Evolutionary conservation across 345 rosid species (phyloP).

Genomic region (Melaleuca alternifolia): DNA sequence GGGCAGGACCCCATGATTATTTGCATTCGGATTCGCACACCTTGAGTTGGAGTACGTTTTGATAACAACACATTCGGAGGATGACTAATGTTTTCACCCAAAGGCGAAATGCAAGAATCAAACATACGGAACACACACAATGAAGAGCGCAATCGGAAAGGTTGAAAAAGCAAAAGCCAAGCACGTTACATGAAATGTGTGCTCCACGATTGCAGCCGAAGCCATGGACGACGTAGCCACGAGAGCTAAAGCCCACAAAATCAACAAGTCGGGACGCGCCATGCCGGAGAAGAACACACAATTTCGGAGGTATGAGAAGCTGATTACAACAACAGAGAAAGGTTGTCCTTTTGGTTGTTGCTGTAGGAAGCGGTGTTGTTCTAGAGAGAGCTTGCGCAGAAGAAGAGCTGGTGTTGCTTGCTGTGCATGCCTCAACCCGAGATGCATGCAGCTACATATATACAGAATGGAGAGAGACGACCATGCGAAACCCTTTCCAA

Average conservation of each 20-base stretch:
- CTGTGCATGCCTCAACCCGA: neutral
- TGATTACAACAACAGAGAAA: neutral
- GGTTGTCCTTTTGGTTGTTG: neutral
- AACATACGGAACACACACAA: neutral
- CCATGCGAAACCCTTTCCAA: neutral
- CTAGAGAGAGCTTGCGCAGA: neutral
- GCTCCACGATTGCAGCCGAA: constrained; percentile 9
- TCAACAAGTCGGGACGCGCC: neutral
- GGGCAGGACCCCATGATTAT: too few species aligned
- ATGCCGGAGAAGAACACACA: neutral
- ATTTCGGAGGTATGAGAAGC: neutral
- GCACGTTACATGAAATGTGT: constrained; percentile 7
- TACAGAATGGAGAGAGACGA: neutral
- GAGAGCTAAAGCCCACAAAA: neutral
- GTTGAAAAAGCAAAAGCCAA: neutral
- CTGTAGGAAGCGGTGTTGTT: neutral
- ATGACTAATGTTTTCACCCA: too few species aligned
- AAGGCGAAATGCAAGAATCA: neutral
- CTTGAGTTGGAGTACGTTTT: too few species aligned
- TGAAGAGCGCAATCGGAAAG: neutral
- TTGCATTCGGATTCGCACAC: too few species aligned
- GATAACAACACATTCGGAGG: too few species aligned
- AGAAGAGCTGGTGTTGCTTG: neutral
- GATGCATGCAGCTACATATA: neutral
- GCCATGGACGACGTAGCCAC: neutral